Percentiles rank a stretch among this genome's conserved stretches.
Evolutionary conservation across 345 rosid species (phyloP).

Genomic region (Syzygium grande): DNA sequence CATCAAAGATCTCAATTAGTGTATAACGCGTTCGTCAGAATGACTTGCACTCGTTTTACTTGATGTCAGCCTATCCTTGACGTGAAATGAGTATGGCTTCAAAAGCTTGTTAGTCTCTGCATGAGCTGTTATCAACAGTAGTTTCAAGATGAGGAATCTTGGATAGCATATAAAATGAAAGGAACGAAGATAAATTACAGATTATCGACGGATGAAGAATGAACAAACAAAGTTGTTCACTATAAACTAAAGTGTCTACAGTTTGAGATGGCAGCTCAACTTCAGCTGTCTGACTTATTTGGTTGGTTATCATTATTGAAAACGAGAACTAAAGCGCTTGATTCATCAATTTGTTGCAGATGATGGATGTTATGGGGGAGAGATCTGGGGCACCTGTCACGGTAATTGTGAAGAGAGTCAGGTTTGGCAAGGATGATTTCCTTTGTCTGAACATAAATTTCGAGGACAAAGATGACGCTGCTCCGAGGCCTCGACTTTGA

Average conservation of each 20-base stretch:
- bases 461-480: background rate
- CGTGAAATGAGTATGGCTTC: background rate
- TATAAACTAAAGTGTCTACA: background rate
- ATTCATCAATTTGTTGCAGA: background rate
- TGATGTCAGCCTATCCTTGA: background rate
- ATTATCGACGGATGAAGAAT: background rate
- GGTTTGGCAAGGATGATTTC: background rate
- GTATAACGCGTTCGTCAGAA: background rate
- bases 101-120: background rate
- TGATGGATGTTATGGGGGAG: background rate
- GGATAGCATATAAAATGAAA: background rate
- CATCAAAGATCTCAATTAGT: background rate
- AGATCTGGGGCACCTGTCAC: background rate
- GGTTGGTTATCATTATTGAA: background rate
- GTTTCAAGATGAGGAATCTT: background rate
- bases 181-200: background rate
- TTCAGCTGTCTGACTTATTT: background rate
- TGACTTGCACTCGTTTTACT: background rate
- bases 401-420: background rate
- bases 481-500: background rate
- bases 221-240: background rate
- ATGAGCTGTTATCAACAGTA: background rate
- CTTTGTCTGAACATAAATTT: background rate
- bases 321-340: background rate
- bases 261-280: background rate